phyloP scores from a whole-genome alignment of 306 rosid species.

The Vicia sativa region DNA sequence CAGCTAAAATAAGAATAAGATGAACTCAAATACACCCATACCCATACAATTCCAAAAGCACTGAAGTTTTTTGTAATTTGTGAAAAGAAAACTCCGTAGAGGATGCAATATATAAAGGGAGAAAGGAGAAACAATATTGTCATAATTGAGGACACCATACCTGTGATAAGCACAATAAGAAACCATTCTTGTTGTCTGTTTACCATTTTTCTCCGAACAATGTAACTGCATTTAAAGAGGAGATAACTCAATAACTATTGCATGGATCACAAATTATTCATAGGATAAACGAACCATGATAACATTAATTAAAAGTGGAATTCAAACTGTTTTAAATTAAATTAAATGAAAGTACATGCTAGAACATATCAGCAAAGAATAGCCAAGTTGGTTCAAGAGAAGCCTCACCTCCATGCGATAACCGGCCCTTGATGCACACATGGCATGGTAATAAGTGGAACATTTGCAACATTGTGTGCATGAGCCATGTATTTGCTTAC shows the following conservation, averaged over 20 bases:
- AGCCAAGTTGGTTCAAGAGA: slow-evolving; percentile 1
- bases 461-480: slow-evolving; percentile 95
- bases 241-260: slow-evolving; percentile 26
- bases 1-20: neutral
- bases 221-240: slow-evolving; percentile 64
- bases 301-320: slow-evolving; percentile 9
- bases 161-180: slow-evolving; percentile 91
- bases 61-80: slow-evolving; percentile 1
- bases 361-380: slow-evolving; percentile 6
- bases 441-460: slow-evolving; percentile 89
- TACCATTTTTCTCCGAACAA: slow-evolving; percentile 80
- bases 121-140: slow-evolving; percentile 11
- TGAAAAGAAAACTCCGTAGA: slow-evolving; percentile 5
- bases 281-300: slow-evolving; percentile 3
- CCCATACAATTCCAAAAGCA: neutral
- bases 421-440: slow-evolving; percentile 98
- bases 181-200: slow-evolving; percentile 73
- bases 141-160: slow-evolving; percentile 47
- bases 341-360: slow-evolving; percentile 12
- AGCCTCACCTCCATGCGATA: slow-evolving; percentile 85
- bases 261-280: slow-evolving; percentile 32
- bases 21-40: slow-evolving; percentile 25
- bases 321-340: slow-evolving; percentile 13
- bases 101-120: slow-evolving; percentile 21
- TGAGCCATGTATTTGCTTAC: slow-evolving; percentile 91